Evolutionary conservation across 2,329 filamentous ascomycete species (phyloP).

Genomic region (Tolypocladium tropicale): DNA sequence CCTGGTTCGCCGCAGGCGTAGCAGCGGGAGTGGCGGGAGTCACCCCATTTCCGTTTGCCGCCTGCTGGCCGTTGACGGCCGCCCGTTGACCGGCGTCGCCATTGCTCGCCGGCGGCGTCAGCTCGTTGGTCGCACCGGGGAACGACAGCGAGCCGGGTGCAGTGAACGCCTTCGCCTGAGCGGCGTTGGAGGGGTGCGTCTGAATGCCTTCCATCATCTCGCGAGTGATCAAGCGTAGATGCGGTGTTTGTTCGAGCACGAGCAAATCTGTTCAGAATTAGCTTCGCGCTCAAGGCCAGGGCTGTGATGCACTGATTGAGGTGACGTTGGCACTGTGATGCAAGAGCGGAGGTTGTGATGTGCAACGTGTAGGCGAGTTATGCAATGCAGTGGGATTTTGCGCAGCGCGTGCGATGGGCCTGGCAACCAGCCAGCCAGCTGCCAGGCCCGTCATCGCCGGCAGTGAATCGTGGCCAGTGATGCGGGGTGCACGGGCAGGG

Average conservation of each 20-base stretch:
- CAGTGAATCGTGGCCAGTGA: conserved; percentile 9
- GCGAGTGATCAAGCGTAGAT: conserved; percentile 11
- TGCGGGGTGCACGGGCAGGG: conserved; percentile 25
- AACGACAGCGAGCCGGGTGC: conserved; percentile 88
- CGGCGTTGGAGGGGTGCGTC: conserved; percentile 82
- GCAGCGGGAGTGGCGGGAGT: conserved; percentile 84
- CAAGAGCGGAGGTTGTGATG: background rate
- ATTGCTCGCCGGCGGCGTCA: conserved; percentile 70
- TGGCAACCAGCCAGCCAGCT: background rate
- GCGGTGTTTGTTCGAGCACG: conserved; percentile 4
- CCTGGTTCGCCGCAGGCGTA: conserved; percentile 73
- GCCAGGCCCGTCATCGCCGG: background rate
- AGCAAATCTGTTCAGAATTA: conserved; percentile 21
- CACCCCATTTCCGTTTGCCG: conserved; percentile 64
- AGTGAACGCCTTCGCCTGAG: conserved; percentile 92
- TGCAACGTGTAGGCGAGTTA: background rate
- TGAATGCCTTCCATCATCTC: conserved; percentile 75
- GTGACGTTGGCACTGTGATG: background rate
- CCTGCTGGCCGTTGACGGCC: conserved; percentile 39
- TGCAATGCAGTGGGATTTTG: background rate
- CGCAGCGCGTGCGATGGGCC: background rate
- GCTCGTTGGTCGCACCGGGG: conserved; percentile 70
- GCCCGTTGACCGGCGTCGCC: conserved; percentile 39
- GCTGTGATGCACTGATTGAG: background rate
- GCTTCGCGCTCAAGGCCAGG: no score